phyloP scores from a whole-genome alignment of 2,329 filamentous ascomycete species.

The Aureobasidium sp. region DNA sequence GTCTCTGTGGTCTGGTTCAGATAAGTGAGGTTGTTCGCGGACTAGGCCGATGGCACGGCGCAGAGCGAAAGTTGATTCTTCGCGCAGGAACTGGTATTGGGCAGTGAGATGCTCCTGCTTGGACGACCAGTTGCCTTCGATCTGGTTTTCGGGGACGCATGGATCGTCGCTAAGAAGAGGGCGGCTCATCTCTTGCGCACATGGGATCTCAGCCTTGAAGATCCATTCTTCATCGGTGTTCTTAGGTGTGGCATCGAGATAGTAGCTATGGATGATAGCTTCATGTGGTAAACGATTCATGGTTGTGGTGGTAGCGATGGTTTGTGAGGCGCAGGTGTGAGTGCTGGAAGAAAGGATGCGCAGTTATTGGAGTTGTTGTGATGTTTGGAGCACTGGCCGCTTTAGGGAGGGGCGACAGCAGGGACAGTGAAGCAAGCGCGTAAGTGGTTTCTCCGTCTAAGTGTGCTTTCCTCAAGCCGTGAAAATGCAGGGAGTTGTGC shows the following conservation, averaged over 20 bases:
- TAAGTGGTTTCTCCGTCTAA: background rate
- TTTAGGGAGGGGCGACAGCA: background rate
- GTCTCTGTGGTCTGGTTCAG: conserved; percentile 41
- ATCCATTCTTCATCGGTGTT: background rate
- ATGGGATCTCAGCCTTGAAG: background rate
- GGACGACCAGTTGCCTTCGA: conserved; percentile 48
- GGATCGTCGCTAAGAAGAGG: background rate
- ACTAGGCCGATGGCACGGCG: conserved; percentile 56
- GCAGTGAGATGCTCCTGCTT: conserved; percentile 58
- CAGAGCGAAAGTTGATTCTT: conserved; percentile 63
- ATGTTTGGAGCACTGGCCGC: background rate
- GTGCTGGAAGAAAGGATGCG: no score
- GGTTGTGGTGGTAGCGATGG: background rate
- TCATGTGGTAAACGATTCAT: background rate
- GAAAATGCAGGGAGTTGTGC: background rate
- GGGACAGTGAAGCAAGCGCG: background rate
- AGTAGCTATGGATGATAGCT: background rate
- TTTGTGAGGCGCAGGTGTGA: background rate
- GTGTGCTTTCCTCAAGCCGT: background rate
- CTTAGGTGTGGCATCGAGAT: background rate
- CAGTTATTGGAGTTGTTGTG: background rate
- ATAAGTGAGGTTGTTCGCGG: conserved; percentile 42
- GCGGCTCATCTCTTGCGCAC: conserved; percentile 1
- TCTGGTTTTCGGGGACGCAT: conserved; percentile 35
- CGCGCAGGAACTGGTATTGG: conserved; percentile 67